These are phyloP conservation scores for Oryza glumipatula DNA, from an alignment of 176 grass and related monocot genomes.

Conservation along the genomic window DNA sequence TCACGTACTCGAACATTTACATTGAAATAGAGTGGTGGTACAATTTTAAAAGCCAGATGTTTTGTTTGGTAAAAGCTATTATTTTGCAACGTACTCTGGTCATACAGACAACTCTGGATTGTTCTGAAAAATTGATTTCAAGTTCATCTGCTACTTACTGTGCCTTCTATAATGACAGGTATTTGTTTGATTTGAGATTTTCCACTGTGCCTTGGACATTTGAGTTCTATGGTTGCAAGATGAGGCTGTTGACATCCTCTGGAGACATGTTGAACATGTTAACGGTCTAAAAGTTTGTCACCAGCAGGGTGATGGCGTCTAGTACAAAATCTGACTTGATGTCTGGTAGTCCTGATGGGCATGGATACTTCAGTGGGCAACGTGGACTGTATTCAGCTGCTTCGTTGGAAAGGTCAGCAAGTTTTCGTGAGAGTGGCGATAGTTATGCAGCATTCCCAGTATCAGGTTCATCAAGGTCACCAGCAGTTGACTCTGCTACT, in stretches of 20 bases:
- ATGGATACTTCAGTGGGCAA: constrained; percentile 58
- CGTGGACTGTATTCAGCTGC: constrained; percentile 58
- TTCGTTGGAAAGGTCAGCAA: constrained; percentile 71
- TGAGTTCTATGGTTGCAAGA: constrained; percentile 51
- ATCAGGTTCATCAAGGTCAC: constrained; percentile 59
- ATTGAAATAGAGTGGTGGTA: constrained; percentile 8
- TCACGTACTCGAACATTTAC: constrained; percentile 17
- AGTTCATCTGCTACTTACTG: constrained; percentile 20
- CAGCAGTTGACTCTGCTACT: constrained; percentile 51
- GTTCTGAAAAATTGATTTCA: neutral
- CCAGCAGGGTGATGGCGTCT: constrained; percentile 61
- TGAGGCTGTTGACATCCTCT: constrained; percentile 24
- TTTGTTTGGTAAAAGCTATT: constrained; percentile 31
- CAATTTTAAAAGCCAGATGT: neutral
- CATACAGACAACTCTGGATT: neutral
- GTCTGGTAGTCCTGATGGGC: constrained; percentile 67
- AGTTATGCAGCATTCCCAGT: constrained; percentile 50
- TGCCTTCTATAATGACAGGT: constrained; percentile 40
- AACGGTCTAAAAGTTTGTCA: constrained; percentile 37
- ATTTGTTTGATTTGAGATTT: constrained; percentile 42
- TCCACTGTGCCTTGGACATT: constrained; percentile 16
- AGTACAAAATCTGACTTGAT: constrained; percentile 74
- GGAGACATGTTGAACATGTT: constrained; percentile 34
- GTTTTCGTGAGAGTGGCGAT: constrained; percentile 68
- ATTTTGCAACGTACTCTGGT: constrained; percentile 19